Evolutionary conservation across 2,329 filamentous ascomycete species (phyloP), one percentile per base, ranked within the genome.

Genomic region (Aaosphaeria pasadenensis): DNA sequence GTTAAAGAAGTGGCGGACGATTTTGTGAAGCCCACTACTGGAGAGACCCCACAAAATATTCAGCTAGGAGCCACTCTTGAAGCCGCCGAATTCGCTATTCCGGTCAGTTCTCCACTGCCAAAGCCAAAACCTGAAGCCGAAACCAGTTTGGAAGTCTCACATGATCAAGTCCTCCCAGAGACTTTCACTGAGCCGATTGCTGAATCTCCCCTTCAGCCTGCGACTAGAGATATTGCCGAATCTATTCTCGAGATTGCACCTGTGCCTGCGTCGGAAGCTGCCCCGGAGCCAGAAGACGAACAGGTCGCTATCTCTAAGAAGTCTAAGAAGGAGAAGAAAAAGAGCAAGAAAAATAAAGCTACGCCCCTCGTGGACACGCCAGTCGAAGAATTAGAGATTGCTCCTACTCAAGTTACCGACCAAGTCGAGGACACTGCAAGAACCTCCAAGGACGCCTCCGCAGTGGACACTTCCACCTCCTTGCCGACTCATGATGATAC

Each of bases 291-390:
- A 32, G 54, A 57, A 39, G 53, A 56, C 38, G 52, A 50, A 5
- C 51, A 49, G 52, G 55, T 45, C 35, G 43, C 52, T 44, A 38
- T 48, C 9, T 44, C 51, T 4, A 63, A 60, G 38, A 58, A 62
- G 42, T 56, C 60, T 17, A 64, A 60, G 49, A 62, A 62, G 44
- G 57, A 58, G 7, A 63, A 64, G 51, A 62, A 63, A 41, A 63
- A 59, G 51, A 52, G 43, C 39, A 64, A 59, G 48, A 60, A 64
- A 53, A 57, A 49, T 39, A 53, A 55, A 29, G 48, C 52, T 6
- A 46, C 48, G 11, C 57, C 55, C 31, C 54, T 39, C 5, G 42
- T 44, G 13, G 44, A 49, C 4, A 58, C 56, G 11, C 48, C 56
- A 11, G 42, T 42, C 6, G 46, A 48, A 4, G 45, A 48, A 6